Evolutionary conservation across 306 rosid genomes (phyloP).

Genomic region (Prunus salicina): DNA sequence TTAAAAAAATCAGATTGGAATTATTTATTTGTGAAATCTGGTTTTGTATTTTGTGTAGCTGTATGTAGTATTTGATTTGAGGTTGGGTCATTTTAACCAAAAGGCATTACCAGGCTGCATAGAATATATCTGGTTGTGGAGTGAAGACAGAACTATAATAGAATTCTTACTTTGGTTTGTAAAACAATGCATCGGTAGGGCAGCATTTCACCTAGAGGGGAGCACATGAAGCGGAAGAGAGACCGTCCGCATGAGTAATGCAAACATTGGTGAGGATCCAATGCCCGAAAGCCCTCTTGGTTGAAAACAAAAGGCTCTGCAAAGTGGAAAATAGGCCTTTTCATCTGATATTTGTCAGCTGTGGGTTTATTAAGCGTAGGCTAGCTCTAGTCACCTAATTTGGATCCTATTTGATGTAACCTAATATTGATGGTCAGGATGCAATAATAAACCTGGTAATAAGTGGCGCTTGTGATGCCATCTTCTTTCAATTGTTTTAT

Average conservation of each 20-base stretch:
- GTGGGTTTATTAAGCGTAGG: neutral
- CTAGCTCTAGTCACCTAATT: neutral
- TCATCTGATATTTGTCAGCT: neutral
- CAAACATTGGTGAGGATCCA: constrained; percentile 11
- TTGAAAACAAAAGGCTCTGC: neutral
- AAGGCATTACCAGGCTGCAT: neutral
- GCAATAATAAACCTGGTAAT: neutral
- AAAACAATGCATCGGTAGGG: neutral
- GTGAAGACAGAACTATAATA: neutral
- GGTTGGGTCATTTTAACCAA: neutral
- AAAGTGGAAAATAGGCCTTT: neutral
- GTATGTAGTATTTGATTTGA: neutral
- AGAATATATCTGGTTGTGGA: neutral
- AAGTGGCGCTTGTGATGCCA: neutral
- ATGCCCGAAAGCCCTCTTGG: neutral
- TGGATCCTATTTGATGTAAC: neutral
- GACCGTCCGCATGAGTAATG: neutral
- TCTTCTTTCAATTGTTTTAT: neutral
- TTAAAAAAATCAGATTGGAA: neutral
- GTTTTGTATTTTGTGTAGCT: neutral
- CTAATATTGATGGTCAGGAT: neutral
- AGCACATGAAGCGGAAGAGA: neutral
- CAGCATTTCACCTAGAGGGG: neutral
- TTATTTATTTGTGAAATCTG: neutral
- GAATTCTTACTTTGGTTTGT: neutral